Conservation (phyloP, 352 stramenopile genomes). For the Globisporangium iwayamae region DNA sequence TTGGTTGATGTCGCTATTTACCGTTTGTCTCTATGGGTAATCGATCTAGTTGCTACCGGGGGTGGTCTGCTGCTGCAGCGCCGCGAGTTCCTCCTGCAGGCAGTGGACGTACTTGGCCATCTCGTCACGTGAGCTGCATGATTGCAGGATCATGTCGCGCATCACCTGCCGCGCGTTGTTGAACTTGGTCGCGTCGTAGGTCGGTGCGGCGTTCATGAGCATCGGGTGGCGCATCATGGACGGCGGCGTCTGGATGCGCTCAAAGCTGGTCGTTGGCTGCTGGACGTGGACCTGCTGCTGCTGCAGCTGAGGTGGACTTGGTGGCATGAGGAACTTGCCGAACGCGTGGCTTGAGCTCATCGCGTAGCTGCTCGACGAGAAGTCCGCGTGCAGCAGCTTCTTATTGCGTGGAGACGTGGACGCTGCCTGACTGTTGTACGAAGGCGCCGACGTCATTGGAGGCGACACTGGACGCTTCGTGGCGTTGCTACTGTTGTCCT, state of each 20-base stretch:
- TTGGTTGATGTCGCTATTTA: conserved; percentile 2
- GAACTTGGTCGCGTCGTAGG: conserved; percentile 26
- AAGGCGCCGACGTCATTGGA: conserved; percentile 28
- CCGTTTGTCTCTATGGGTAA: not conserved
- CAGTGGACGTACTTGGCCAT: conserved; percentile 54
- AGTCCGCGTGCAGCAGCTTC: conserved; percentile 35
- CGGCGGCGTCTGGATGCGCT: conserved; percentile 6
- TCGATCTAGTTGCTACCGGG: not conserved
- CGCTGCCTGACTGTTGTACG: conserved; percentile 38
- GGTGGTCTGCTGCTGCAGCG: conserved; percentile 29
- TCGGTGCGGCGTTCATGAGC: conserved; percentile 15
- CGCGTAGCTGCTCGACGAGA: conserved; percentile 14
- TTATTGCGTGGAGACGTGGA: conserved; percentile 46
- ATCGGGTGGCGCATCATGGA: conserved; percentile 27
- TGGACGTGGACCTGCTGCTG: not conserved
- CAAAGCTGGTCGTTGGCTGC: conserved; percentile 1
- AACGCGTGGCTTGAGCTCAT: conserved; percentile 3
- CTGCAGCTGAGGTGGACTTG: conserved; percentile 2
- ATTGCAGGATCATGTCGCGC: conserved; percentile 52
- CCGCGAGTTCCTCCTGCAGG: conserved; percentile 50
- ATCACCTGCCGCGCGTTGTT: conserved; percentile 33
- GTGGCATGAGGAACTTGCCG: conserved; percentile 12
- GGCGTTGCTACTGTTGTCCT: not conserved
- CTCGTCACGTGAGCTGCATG: conserved; percentile 43
- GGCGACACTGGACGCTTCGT: conserved; percentile 32